Evolutionary conservation across 129 eudicot species (phyloP).

Genomic region (Arctium lappa): DNA sequence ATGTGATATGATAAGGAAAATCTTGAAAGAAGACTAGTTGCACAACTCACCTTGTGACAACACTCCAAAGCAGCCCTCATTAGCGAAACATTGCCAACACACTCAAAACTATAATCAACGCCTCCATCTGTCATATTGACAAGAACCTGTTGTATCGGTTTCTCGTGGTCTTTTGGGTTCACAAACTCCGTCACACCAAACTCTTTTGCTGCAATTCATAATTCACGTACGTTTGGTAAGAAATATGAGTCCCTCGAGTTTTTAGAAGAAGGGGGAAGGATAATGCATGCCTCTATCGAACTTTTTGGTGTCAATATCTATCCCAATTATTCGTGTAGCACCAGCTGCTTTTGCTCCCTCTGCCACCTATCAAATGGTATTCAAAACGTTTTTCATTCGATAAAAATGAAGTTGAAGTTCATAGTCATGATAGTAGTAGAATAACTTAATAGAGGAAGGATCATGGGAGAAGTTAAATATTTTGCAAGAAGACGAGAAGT

Average conservation of each 20-base stretch:
- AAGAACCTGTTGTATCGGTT: constrained; percentile 92
- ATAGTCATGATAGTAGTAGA: background rate
- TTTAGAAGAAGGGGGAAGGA: background rate
- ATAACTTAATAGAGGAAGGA: background rate
- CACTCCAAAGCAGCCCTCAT: constrained; percentile 99
- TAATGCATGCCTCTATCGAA: constrained; percentile 57
- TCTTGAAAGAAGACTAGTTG: too few relatives aligned
- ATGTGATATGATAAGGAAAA: background rate
- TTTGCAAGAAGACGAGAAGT: too few relatives aligned
- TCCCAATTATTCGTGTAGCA: constrained; percentile 85
- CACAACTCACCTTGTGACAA: constrained; percentile 73
- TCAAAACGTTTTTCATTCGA: background rate
- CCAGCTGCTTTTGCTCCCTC: constrained; percentile 99
- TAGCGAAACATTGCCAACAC: constrained; percentile 87
- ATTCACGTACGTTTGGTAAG: background rate
- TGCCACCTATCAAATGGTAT: constrained; percentile 62
- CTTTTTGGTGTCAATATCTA: constrained; percentile 87
- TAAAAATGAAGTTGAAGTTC: background rate
- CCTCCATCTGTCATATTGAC: constrained; percentile 96
- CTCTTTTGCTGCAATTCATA: constrained; percentile 66
- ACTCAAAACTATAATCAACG: constrained; percentile 96
- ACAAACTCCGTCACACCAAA: constrained; percentile 94
- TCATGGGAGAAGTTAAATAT: too few relatives aligned
- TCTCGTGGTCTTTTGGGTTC: constrained; percentile 93
- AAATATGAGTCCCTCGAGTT: background rate